phyloP scores from a whole-genome alignment of 306 rosid species.

The Acacia crassicarpa region DNA sequence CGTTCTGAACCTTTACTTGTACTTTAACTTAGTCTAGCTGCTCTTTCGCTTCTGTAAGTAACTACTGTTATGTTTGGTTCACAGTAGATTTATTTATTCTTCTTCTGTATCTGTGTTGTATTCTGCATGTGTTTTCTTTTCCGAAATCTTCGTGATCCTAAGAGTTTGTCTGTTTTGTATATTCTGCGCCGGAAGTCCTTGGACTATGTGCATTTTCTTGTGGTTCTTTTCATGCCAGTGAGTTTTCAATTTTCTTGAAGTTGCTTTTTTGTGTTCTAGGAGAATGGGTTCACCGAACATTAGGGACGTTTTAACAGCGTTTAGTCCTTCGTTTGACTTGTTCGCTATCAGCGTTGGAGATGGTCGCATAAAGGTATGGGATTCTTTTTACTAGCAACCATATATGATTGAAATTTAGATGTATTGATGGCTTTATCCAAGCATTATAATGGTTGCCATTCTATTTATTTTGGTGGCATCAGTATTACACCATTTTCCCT shows the following conservation, averaged over 20 bases:
- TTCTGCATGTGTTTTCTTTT: neutral
- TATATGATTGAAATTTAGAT: neutral
- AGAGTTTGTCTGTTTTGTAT: neutral
- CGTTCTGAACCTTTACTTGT: neutral
- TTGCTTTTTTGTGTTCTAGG: slow-evolving; percentile 8
- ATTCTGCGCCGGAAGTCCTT: neutral
- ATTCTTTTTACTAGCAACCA: neutral
- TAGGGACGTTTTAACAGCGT: slow-evolving; percentile 75
- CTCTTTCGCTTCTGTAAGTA: neutral
- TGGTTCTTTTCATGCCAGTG: neutral
- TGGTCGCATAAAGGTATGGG: slow-evolving; percentile 82
- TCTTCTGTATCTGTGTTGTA: neutral
- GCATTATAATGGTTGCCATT: neutral
- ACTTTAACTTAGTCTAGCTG: neutral
- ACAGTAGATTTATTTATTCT: neutral
- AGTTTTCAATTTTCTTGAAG: neutral
- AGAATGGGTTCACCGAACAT: slow-evolving; percentile 53
- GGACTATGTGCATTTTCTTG: neutral
- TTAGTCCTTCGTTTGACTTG: slow-evolving; percentile 73
- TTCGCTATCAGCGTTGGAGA: slow-evolving; percentile 84
- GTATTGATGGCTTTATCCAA: neutral
- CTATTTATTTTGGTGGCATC: neutral
- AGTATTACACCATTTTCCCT: neutral
- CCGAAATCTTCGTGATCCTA: neutral
- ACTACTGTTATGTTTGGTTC: neutral